Evolutionary conservation across 1,284 basidiomycete species (phyloP), one percentile per base, ranked within the genome.

Genomic region (Trichosporon sp.): DNA sequence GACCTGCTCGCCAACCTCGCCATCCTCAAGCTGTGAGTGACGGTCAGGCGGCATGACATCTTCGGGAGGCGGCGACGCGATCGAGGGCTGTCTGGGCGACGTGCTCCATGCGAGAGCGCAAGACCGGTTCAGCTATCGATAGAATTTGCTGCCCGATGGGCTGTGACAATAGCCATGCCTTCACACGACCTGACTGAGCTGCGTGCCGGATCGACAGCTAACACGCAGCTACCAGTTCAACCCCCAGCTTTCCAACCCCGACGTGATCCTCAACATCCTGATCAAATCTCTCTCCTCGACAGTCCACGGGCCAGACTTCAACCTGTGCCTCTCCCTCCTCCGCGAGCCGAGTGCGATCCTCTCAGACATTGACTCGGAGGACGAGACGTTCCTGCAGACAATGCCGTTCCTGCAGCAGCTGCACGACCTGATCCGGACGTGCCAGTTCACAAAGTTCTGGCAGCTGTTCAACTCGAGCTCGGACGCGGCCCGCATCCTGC

Each of bases 361-460:
- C 82, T 59, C 78, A 79, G 78, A 79, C 69, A 86, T 83, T 71
- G 74, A 85, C 68, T 84, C 83, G 69, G 84, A 88, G 19, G 90
- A 92, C 71, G 90, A 92, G 73, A 87, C 88, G 33, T 83, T 94
- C 29, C 87, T 88, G 7, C 69, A 84, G 27, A 84, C 92, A 69
- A 86, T 96, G 58, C 91, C 91, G 16, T 81, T 86, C 61, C 85
- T 97, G 64, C 86, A 87, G 65, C 82, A 83, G 59, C 85, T 96
- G 27, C 88, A 92, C 78, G 85, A 85, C 67, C 85, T 92, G 58
- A 86, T 95, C 61, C 88, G 89, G 74, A 87, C 91, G 71, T 95
- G 92, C 78, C 89, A 90, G 65, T 96, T 95, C 84, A 89, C 91
- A 33, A 86, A 87, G 13, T 96, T 97, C 83, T 96, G 93, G 93